These are phyloP conservation scores for Coix lacrymajobi DNA, from an alignment of 176 grass and related monocot genomes.

Conservation along the genomic window DNA sequence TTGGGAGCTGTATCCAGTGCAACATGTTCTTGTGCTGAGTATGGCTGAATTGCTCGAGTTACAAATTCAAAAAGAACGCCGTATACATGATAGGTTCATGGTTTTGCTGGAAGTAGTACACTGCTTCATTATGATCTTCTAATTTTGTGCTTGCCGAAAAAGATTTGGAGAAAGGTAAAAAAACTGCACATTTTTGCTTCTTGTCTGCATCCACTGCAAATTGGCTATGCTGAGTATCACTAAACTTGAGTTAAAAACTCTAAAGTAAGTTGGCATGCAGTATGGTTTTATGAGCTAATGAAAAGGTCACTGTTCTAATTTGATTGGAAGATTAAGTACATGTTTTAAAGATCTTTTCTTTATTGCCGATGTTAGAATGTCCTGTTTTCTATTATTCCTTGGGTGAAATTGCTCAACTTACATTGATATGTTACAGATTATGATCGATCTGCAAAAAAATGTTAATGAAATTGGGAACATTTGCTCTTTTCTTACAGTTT, in stretches of 20 bases:
- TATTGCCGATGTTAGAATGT: background rate
- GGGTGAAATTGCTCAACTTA: background rate
- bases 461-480: conserved; percentile 1
- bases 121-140: background rate
- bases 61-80: background rate
- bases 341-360: background rate
- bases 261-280: background rate
- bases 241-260: conserved; percentile 3
- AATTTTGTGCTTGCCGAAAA: background rate
- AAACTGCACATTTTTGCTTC: background rate
- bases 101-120: background rate
- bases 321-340: background rate
- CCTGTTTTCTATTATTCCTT: background rate
- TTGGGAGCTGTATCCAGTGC: background rate
- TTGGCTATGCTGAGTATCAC: background rate
- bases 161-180: background rate
- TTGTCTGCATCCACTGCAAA: background rate
- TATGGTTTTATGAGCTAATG: background rate
- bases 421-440: background rate
- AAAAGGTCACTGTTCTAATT: background rate
- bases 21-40: background rate
- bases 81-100: background rate
- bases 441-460: background rate
- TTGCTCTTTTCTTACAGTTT: background rate
- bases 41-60: background rate